Percentiles rank a stretch among this genome's conserved stretches.
phyloP scores from a whole-genome alignment of 805 yeast genomes.

The Hanseniaspora nectarophila region DNA sequence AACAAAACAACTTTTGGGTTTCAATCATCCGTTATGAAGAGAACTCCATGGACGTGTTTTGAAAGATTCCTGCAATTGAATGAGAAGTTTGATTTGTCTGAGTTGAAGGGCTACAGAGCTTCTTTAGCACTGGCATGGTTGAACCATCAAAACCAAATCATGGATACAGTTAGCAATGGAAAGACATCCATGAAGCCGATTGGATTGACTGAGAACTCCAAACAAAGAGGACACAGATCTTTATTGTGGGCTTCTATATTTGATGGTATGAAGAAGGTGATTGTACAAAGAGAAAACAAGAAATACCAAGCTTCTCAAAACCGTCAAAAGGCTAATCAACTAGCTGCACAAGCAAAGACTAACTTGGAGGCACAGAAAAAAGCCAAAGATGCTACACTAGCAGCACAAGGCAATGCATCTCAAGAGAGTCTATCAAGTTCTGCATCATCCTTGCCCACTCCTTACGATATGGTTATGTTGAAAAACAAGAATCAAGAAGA shows the following conservation, averaged over 20 bases:
- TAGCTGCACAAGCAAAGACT: constrained; percentile 11
- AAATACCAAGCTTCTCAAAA: constrained; percentile 10
- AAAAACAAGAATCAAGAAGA: constrained; percentile 81
- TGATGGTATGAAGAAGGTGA: constrained; percentile 82
- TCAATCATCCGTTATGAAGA: constrained; percentile 77
- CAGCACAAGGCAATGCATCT: constrained; percentile 21
- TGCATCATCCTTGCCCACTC: constrained; percentile 38
- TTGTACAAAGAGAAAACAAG: constrained; percentile 72
- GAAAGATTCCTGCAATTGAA: constrained; percentile 89
- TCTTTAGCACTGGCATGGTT: constrained; percentile 80
- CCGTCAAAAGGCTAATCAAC: constrained; percentile 9
- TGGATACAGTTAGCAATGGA: constrained; percentile 24
- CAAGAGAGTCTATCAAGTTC: constrained; percentile 29
- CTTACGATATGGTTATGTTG: constrained; percentile 70
- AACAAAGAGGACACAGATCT: constrained; percentile 83
- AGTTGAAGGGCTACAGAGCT: constrained; percentile 78
- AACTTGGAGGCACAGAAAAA: constrained; percentile 7
- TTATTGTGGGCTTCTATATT: constrained; percentile 95
- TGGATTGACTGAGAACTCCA: constrained; percentile 86
- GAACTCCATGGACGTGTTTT: constrained; percentile 98
- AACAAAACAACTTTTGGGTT: constrained; percentile 56
- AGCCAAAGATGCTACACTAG: constrained; percentile 41
- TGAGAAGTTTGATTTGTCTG: constrained; percentile 74
- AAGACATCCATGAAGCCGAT: constrained; percentile 50
- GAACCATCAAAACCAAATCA: constrained; percentile 80